phyloP scores from a whole-genome alignment of 805 yeast species.

The Saturnispora mendoncae region DNA sequence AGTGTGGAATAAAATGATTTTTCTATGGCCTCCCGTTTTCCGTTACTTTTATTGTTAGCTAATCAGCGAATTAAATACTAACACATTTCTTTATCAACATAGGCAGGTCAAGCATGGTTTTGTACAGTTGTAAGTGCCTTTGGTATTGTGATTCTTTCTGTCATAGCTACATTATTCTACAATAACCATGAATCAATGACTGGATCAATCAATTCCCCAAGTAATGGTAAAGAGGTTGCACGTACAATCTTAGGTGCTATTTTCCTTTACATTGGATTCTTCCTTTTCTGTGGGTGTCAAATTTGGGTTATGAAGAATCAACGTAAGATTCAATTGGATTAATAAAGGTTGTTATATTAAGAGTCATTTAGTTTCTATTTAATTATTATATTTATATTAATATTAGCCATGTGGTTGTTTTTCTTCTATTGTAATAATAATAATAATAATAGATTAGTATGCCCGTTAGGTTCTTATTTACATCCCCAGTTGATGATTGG shows the following conservation, averaged over 20 bases:
- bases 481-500: not conserved
- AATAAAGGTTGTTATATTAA: not conserved
- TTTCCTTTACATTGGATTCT: slow-evolving; percentile 66
- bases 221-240: slow-evolving; percentile 85
- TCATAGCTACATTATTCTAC: slow-evolving; percentile 75
- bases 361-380: no score
- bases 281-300: slow-evolving; percentile 87
- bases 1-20: no score
- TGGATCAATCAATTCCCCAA: slow-evolving; percentile 87
- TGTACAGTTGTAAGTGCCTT: slow-evolving; percentile 90
- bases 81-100: not conserved
- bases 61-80: no score
- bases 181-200: slow-evolving; percentile 82
- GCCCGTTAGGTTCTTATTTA: no score
- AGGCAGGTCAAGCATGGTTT: slow-evolving; percentile 87
- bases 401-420: no score
- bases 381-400: no score
- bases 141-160: slow-evolving; percentile 79
- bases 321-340: slow-evolving; percentile 47
- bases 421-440: no score
- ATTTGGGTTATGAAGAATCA: slow-evolving; percentile 55
- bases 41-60: no score
- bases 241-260: slow-evolving; percentile 87
- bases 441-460: no score
- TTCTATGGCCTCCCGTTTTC: no score